phyloP scores from a whole-genome alignment of 129 eudicot genomes.

The Pittosporum tobira region DNA sequence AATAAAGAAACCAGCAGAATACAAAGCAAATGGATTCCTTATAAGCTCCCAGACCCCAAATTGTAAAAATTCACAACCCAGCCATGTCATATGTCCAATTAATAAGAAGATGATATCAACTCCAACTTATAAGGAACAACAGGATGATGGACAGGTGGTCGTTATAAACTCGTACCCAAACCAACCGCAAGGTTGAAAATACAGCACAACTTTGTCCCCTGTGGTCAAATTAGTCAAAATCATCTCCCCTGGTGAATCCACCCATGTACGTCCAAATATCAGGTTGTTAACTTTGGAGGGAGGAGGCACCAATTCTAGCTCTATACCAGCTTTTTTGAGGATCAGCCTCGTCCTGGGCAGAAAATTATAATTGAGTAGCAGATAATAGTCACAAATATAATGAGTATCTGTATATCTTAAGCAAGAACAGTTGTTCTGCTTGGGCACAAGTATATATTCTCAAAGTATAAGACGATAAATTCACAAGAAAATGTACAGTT shows the following conservation, averaged over 20 bases:
- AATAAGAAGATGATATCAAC: too few species aligned
- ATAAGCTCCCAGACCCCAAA: not conserved
- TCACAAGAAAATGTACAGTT: too few species aligned
- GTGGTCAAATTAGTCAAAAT: conserved; percentile 80
- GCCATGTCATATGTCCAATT: not conserved
- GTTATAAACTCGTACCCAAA: conserved; percentile 48
- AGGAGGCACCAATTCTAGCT: conserved; percentile 89
- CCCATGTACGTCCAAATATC: conserved; percentile 95
- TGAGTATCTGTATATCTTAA: not conserved
- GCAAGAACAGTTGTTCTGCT: not conserved
- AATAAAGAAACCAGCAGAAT: conserved; percentile 1
- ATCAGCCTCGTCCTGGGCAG: conserved; percentile 62
- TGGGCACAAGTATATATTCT: too few species aligned
- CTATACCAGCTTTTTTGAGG: conserved; percentile 64
- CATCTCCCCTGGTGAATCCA: conserved; percentile 96
- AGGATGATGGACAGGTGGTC: not conserved
- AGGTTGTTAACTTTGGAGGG: conserved; percentile 84
- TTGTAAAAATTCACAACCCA: too few species aligned
- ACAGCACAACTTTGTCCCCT: conserved; percentile 88
- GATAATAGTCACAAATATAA: not conserved
- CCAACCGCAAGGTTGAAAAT: conserved; percentile 99
- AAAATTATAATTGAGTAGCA: not conserved
- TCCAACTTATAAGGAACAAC: too few species aligned
- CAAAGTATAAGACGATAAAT: too few species aligned
- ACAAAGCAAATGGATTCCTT: not conserved